Evolutionary conservation across 2,329 filamentous ascomycete species (phyloP), one percentile per base, ranked within the genome.

Genomic region (Pestalotiopsis sp.): DNA sequence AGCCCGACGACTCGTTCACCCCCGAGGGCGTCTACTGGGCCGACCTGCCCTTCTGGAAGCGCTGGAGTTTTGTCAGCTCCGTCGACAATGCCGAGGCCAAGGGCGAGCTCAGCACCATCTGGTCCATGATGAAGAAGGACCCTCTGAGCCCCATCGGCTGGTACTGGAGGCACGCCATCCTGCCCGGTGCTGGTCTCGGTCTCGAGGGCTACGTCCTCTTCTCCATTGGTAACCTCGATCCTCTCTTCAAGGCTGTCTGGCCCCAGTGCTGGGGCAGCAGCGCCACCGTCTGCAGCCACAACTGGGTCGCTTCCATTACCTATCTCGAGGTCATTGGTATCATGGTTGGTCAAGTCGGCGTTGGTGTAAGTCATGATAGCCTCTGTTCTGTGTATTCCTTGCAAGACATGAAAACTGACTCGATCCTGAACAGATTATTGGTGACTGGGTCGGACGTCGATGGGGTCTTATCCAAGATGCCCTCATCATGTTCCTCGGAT

Each of bases 391-490:
- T 70, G 36, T 23, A 61, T 9, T 36, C 7, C 31, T 36, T 7
- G 66, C 56, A 70, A 23, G 61, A 27, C 49, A 58, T 27, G 45
- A 41, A 65, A 49, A 67, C 73, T 77, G 69, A 73, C 62, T 14
- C 5, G 12, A 65, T 7, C 36, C 56, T 13, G 63, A 39, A 17
- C 67, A 87, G 83, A 80, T 89, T 65, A 87, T 89, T 68, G 88
- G 87, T 75, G 87, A 89, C 75, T 93, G 92, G 92, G 85, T 98
- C 72, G 95, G 95, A 74, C 94, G 95, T 78, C 93, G 95, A 75
- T 98, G 92, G 90, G 95, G 95, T 87, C 87, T 98, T 25, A 97
- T 98, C 74, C 95, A 98, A 82, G 95, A 98, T 82, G 95, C 95
- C 58, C 79, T 88, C 70, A 95, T 98, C 85, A 98, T 98, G 95